Conservation (phyloP, 805 yeast genomes). For the Blastobotrys parvus region DNA sequence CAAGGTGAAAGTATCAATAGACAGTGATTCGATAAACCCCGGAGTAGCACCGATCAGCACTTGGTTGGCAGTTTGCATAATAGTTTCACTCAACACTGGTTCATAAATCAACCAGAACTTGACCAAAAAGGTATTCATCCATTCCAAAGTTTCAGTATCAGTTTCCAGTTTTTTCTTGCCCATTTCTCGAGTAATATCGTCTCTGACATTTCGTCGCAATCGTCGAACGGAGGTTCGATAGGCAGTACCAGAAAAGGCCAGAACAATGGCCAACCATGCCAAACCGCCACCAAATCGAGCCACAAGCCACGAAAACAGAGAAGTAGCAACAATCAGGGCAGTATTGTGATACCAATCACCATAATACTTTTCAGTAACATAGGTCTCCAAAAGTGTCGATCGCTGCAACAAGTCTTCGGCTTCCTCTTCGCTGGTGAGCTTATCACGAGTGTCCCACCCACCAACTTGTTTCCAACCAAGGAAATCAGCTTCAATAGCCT, state of each 20-base stretch:
- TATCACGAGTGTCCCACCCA: conserved; percentile 68
- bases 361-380: conserved; percentile 64
- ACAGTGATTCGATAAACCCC: conserved; percentile 68
- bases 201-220: conserved; percentile 66
- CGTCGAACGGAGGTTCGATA: conserved; percentile 80
- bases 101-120: conserved; percentile 90
- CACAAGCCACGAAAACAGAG: conserved; percentile 62
- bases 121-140: conserved; percentile 84
- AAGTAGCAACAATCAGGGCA: conserved; percentile 61
- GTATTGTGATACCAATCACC: conserved; percentile 97
- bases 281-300: conserved; percentile 73
- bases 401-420: conserved; percentile 58
- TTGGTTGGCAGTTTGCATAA: conserved; percentile 78
- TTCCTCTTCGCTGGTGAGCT: conserved; percentile 53
- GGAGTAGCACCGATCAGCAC: conserved; percentile 78
- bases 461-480: conserved; percentile 95
- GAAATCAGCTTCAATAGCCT: conserved; percentile 46
- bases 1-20: conserved; percentile 81
- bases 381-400: conserved; percentile 66
- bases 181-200: conserved; percentile 77
- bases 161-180: conserved; percentile 73
- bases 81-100: conserved; percentile 80
- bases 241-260: conserved; percentile 51
- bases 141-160: conserved; percentile 90
- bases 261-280: conserved; percentile 72